Base-by-base conservation (phyloP, 306 rosid species). In the Vicia faba region DNA sequence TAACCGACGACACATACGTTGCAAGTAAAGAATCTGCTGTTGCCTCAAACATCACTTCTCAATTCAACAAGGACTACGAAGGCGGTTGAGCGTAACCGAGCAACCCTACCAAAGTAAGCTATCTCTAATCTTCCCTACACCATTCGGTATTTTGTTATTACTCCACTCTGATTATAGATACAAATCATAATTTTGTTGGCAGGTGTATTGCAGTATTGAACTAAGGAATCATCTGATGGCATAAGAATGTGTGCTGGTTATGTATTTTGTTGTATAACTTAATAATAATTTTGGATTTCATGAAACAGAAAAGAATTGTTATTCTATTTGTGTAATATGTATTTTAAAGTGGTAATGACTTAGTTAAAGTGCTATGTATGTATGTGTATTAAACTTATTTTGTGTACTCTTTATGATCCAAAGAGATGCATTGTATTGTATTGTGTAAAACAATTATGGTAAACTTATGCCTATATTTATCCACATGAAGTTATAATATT, bases 91-190 rank as follows among this genome's bases (percentile, higher is more conserved):
- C 62, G 86, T 78, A 81, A 80, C 74, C 79, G 72, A 72, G 86
- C 74, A 81, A 80, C 72, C 80, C 70, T 66, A 80, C 81, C 77
- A 70, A 86, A 78, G 99, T 84, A 85, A 77, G 88, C 46, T 12
- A 83, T 63, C 39, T 56, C 1, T 55, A 41, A 65, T 40, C 68
- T 16, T 29, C 46, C 25, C 45, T 55, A 60, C 51, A 68, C 51
- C 56, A n/a, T 29, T 23, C 16, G 12, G 1, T 33, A 18, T 19
- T 15, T 45, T 43, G 49, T 61, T 18, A 7, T 61, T 8, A 5
- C 1, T 14, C 60, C 70, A 29, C 31, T 28, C 28, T 44, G 7
- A 33, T 14, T 23, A 38, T 44, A 19, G 15, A 55, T 7, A 49
- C 7, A 46, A 64, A 46, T 65, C 38, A 23, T 16, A 18, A 29